Conservation (phyloP, 768 basidiomycete genomes). For the Gymnopilus dilepis region DNA sequence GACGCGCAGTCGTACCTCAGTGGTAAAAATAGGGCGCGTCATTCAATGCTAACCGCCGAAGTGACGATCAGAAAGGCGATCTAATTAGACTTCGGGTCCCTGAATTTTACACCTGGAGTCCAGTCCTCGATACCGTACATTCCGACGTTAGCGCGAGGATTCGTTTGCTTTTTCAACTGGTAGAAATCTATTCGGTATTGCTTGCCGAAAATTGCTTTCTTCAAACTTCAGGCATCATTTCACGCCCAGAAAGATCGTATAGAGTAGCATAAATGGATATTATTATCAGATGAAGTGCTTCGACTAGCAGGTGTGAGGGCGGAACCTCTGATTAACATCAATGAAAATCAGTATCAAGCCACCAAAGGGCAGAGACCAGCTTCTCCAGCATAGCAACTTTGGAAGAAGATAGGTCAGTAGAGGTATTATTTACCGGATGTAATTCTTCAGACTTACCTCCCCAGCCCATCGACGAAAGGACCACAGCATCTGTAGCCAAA, state of each 20-base stretch:
- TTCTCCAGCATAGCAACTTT: conserved; percentile 21
- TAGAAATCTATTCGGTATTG: too few relatives aligned
- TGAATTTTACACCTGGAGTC: background rate
- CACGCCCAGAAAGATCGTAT: too few relatives aligned
- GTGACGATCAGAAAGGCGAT: background rate
- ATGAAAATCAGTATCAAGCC: background rate
- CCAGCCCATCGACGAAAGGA: conserved; percentile 12
- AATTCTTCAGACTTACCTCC: conserved; percentile 3
- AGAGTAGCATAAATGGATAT: background rate
- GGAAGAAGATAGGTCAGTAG: background rate
- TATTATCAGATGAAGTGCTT: too few relatives aligned
- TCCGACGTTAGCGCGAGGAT: background rate
- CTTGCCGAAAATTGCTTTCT: too few relatives aligned
- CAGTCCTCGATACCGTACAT: background rate
- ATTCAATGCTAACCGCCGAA: background rate
- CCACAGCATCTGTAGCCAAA: conserved; percentile 16
- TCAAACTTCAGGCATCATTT: too few relatives aligned
- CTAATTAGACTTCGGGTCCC: background rate
- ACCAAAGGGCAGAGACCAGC: conserved; percentile 14
- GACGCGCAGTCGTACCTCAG: conserved; percentile 3
- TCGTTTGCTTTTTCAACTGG: background rate
- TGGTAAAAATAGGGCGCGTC: background rate
- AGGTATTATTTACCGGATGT: background rate
- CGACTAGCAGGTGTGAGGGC: too few relatives aligned
- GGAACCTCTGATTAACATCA: background rate